These are phyloP conservation scores for Aspergillus versicolor DNA, from an alignment of 2,329 filamentous ascomycete genomes.

Conservation along the genomic window DNA sequence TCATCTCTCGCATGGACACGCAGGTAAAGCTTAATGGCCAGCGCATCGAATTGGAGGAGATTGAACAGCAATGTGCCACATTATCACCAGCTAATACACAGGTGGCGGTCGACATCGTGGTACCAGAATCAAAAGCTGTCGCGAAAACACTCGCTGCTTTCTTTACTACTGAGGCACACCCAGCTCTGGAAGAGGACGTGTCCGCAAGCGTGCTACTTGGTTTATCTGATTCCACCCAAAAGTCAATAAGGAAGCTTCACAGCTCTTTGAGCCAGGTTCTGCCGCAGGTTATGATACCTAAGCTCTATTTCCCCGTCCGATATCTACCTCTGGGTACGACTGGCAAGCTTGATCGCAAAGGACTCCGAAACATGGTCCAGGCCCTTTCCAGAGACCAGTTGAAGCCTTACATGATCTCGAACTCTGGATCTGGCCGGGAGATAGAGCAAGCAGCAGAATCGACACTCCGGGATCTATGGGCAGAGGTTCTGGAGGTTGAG, in stretches of 20 bases:
- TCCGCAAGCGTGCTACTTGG: conserved; percentile 22
- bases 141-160: conserved; percentile 35
- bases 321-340: conserved; percentile 44
- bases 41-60: conserved; percentile 47
- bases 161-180: conserved; percentile 26
- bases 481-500: conserved; percentile 37
- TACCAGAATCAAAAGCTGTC: conserved; percentile 29
- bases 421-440: conserved; percentile 17
- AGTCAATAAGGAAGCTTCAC: conserved; percentile 26
- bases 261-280: conserved; percentile 27
- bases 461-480: conserved; percentile 39
- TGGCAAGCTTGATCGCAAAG: conserved; percentile 44
- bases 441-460: conserved; percentile 30
- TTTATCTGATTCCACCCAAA: conserved; percentile 24
- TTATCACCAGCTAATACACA: conserved; percentile 37
- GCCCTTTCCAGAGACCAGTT: conserved; percentile 34
- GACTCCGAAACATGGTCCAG: conserved; percentile 38
- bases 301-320: conserved; percentile 43
- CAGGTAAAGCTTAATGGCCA: conserved; percentile 46
- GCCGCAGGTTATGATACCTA: conserved; percentile 46
- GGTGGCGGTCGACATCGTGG: conserved; percentile 45
- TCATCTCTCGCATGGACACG: conserved; percentile 34
- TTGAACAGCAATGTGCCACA: conserved; percentile 44
- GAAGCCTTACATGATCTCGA: conserved; percentile 30
- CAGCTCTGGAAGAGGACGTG: neutral